A percentile compares a stretch with the other conserved stretches of the same genome.
phyloP scores from a whole-genome alignment of 1,284 basidiomycete genomes.

The Inonotus obliquus region DNA sequence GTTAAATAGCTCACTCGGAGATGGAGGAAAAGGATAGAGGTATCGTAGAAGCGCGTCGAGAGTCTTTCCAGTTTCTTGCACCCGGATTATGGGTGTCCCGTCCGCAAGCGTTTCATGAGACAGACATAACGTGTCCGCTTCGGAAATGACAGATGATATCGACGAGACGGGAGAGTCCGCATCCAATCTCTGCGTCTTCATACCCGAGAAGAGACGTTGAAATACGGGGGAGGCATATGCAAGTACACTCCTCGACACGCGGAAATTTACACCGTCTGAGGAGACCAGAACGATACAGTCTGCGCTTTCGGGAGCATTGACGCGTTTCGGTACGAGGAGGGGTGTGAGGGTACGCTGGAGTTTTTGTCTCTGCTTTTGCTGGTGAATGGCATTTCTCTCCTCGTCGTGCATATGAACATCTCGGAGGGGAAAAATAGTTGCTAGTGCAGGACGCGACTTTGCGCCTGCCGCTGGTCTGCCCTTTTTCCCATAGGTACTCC shows the following conservation, averaged over 20 bases:
- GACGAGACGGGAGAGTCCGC: conserved; percentile 7
- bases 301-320: conserved; percentile 15
- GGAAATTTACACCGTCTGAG: conserved; percentile 21
- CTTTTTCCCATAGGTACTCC: background rate
- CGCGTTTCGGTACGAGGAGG: conserved; percentile 3
- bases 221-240: conserved; percentile 24
- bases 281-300: conserved; percentile 19
- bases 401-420: too few relatives aligned
- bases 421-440: background rate
- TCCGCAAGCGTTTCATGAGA: conserved; percentile 21
- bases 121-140: background rate
- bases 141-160: background rate
- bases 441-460: background rate
- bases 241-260: conserved; percentile 23
- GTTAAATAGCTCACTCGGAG: conserved; percentile 22
- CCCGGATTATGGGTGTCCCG: conserved; percentile 42
- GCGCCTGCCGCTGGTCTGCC: background rate
- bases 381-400: background rate
- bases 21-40: conserved; percentile 35
- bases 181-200: background rate
- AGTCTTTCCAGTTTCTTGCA: conserved; percentile 44
- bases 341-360: background rate
- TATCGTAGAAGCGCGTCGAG: conserved; percentile 50
- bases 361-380: too few relatives aligned
- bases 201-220: conserved; percentile 24